These are phyloP conservation scores for Chrysanthemum seticuspe DNA, from an alignment of 129 eudicot genomes.

Conservation along the genomic window DNA sequence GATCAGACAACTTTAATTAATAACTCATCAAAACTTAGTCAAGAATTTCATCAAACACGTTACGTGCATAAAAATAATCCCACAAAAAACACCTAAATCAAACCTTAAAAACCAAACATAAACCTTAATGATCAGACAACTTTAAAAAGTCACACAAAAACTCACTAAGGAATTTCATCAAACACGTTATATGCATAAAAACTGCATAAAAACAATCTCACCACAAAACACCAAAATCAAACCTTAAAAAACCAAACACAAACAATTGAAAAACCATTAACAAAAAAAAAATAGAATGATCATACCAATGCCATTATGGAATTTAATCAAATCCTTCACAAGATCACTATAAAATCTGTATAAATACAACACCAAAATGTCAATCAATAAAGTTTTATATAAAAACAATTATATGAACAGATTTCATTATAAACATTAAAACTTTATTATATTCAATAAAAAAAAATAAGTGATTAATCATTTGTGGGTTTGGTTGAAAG, in stretches of 20 bases:
- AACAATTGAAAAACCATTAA: constrained; percentile 3
- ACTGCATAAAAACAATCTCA: constrained; percentile 27
- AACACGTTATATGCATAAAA: constrained; percentile 21
- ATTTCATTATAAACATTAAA: constrained; percentile 27
- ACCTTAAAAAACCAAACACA: not conserved
- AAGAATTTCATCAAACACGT: constrained; percentile 5
- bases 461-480: not conserved
- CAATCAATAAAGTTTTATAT: constrained; percentile 11
- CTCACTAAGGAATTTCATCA: constrained; percentile 27
- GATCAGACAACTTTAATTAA: too few species aligned
- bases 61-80: not conserved
- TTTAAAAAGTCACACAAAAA: not conserved
- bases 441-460: not conserved
- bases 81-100: not conserved
- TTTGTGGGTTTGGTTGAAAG: not conserved
- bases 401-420: constrained; percentile 24
- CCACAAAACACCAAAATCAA: not conserved
- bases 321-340: constrained; percentile 27
- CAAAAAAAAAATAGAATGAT: constrained; percentile 4
- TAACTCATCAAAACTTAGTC: not conserved
- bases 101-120: not conserved
- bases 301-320: constrained; percentile 46
- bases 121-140: not conserved
- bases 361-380: constrained; percentile 18
- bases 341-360: constrained; percentile 40